Base-by-base conservation (phyloP, 306 rosid species). In the Canavalia gladiata region DNA sequence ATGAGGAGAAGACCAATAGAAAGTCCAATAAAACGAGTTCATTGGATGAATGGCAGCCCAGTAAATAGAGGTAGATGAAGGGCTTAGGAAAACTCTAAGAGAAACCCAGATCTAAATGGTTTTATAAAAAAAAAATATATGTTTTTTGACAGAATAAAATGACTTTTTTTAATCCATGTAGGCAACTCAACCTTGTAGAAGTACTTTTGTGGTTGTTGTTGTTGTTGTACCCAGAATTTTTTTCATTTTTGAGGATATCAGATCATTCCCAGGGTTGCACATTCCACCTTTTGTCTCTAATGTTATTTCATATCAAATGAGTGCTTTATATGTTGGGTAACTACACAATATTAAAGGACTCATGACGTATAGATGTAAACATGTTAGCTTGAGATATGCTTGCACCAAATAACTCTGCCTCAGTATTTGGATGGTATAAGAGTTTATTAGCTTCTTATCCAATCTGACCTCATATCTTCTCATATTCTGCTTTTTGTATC, bases 351-450 rank as follows among this genome's bases (percentile, higher is more conserved):
- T 47, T 39, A 29, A 65, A 65, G 54, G 73, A 65, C 52, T 7
- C n/a, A 7, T 3, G 37, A 64, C 3, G 1, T 9, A 6, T 45
- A 49, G 8, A 50, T 64, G 39, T 49, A 37, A 11, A 65, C 10
- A 7, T 66, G 82, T 62, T 51, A 39, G 37, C 47, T 65, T 65
- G 74, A 65, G 74, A 78, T 52, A 11, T 77, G 8, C 41, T 10
- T 42, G 39, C 57, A 11, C 18, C 11, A 1, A 56, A 54, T 67
- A 30, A 8, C 30, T 31, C 47, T 52, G 35, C 47, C 0, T 58
- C 33, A 37, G 52, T 39, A 7, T 13, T 2, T 54, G 46, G 82
- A 52, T 57, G 10, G 42, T 41, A 52, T 6, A 52, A 33, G 57
- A 43, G 4, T 30, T 60, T n/a, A 46, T 45, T 31, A 1, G 30